These are phyloP conservation scores for Candida piceae DNA, from an alignment of 805 yeast species.

Conservation along the genomic window DNA sequence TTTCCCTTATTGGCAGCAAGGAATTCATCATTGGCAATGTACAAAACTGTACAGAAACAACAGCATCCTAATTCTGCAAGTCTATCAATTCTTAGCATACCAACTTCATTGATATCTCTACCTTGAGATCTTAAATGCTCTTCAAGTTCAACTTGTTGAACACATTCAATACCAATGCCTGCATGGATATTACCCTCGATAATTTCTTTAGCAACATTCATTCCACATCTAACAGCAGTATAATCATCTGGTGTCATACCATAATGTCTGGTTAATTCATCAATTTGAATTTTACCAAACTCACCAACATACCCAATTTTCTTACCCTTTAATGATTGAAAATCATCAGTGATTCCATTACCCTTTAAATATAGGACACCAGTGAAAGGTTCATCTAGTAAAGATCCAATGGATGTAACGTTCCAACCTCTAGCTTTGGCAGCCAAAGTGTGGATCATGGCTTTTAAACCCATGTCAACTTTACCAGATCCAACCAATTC, in stretches of 20 bases:
- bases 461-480: constrained; percentile 54
- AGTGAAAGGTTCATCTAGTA: constrained; percentile 54
- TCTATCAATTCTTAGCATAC: constrained; percentile 52
- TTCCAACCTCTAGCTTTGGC: constrained; percentile 56
- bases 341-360: constrained; percentile 47
- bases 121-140: constrained; percentile 41
- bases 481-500: constrained; percentile 54
- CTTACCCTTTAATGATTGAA: constrained; percentile 47
- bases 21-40: constrained; percentile 48
- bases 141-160: constrained; percentile 54
- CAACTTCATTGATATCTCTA: constrained; percentile 40
- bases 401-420: constrained; percentile 50
- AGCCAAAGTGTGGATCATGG: constrained; percentile 56
- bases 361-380: constrained; percentile 49
- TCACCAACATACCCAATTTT: constrained; percentile 55
- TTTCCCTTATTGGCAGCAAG: constrained; percentile 42
- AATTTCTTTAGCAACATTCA: constrained; percentile 53
- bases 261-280: constrained; percentile 49
- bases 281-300: constrained; percentile 54
- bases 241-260: constrained; percentile 53
- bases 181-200: constrained; percentile 53
- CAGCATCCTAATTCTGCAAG: constrained; percentile 55
- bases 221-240: constrained; percentile 55
- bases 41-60: constrained; percentile 52
- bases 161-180: constrained; percentile 55